Evolutionary conservation across 2,329 filamentous ascomycete genomes (phyloP).

Genomic region (Pseudocercospora crystallina): DNA sequence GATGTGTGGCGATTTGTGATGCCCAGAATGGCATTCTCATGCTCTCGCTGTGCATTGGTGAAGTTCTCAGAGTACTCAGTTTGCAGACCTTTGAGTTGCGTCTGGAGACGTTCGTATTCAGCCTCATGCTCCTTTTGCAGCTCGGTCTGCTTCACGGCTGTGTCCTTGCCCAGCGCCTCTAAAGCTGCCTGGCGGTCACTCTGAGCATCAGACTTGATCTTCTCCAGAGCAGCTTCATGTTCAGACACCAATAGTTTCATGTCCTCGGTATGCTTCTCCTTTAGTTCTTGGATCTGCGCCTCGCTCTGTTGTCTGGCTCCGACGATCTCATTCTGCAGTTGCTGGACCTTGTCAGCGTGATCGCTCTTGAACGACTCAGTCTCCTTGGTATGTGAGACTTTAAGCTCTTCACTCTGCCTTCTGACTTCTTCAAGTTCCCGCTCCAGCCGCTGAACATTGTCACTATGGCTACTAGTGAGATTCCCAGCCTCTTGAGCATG

Average conservation of each 20-base stretch:
- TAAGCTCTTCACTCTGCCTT: conserved; percentile 6
- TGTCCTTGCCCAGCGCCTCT: conserved; percentile 1
- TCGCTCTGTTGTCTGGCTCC: not conserved
- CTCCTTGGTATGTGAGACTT: conserved; percentile 2
- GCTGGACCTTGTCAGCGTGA: not conserved
- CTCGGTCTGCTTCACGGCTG: not conserved
- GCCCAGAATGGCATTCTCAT: conserved; percentile 4
- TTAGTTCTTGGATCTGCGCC: not conserved
- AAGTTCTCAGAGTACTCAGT: conserved; percentile 4
- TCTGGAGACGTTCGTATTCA: conserved; percentile 1
- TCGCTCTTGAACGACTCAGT: not conserved
- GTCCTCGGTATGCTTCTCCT: conserved; percentile 5
- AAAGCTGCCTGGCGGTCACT: not conserved
- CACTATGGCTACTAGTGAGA: too few relatives aligned
- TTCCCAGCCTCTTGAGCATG: conserved; percentile 1
- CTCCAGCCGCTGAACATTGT: too few relatives aligned
- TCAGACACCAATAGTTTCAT: not conserved
- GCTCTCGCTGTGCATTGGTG: not conserved
- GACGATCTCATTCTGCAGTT: too few relatives aligned
- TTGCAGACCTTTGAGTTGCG: conserved; percentile 8
- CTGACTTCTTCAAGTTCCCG: conserved; percentile 3
- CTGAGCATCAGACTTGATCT: not conserved
- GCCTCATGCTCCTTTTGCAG: conserved; percentile 2
- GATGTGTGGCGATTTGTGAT: not conserved
- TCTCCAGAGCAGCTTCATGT: not conserved